phyloP scores from a whole-genome alignment of 2,329 filamentous ascomycete species.

The Immersiporthe knoxdaviesiana region DNA sequence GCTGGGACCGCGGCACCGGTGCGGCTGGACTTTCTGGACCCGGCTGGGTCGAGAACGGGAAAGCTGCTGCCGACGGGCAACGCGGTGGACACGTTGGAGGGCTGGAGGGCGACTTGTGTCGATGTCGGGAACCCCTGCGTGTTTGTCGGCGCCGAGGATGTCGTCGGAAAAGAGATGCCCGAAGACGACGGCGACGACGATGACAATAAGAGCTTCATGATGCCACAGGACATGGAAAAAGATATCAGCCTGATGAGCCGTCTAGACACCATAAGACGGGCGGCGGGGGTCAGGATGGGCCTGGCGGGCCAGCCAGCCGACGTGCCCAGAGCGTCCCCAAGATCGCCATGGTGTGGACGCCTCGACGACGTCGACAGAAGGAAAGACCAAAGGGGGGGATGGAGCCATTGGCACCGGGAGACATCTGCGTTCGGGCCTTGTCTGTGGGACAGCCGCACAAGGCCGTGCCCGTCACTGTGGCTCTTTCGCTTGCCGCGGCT shows the following conservation, averaged over 20 bases:
- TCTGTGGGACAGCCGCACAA: slow-evolving; percentile 51
- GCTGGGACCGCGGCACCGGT: slow-evolving; percentile 42
- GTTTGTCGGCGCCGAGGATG: slow-evolving; percentile 41
- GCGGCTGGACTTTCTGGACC: slow-evolving; percentile 43
- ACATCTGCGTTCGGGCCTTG: slow-evolving; percentile 52
- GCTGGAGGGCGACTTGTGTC: slow-evolving; percentile 40
- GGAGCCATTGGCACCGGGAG: background rate
- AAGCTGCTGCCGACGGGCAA: slow-evolving; percentile 44
- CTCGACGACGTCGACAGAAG: background rate
- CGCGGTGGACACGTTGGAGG: slow-evolving; percentile 38
- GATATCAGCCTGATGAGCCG: slow-evolving; percentile 36
- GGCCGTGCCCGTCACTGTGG: slow-evolving; percentile 46
- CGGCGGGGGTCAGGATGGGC: slow-evolving; percentile 45
- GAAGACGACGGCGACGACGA: background rate
- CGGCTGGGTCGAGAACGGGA: slow-evolving; percentile 47
- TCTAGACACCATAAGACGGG: slow-evolving; percentile 43
- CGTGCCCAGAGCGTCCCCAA: slow-evolving; percentile 48
- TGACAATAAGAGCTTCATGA: slow-evolving; percentile 28
- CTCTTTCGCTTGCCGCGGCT: slow-evolving; percentile 45
- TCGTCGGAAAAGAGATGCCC: slow-evolving; percentile 31
- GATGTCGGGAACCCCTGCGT: slow-evolving; percentile 49
- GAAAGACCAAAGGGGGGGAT: slow-evolving; percentile 20
- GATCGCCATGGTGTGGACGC: slow-evolving; percentile 48
- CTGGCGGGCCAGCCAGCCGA: slow-evolving; percentile 42
- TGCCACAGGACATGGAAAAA: slow-evolving; percentile 39